phyloP scores from a whole-genome alignment of 306 rosid species.

The Ammopiptanthus mongolicus region DNA sequence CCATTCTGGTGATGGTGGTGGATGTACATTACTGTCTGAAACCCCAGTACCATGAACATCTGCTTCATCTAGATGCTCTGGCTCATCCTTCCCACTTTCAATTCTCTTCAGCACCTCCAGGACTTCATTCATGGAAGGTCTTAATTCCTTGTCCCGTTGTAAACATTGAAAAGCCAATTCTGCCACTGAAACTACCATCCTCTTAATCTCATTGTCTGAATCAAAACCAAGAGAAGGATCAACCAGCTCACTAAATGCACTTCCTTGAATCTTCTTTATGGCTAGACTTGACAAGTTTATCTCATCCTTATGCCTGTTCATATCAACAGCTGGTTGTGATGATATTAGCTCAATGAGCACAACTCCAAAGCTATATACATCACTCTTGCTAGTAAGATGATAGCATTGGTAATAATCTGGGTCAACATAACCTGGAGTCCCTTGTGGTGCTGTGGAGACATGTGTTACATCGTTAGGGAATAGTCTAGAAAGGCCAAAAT shows the following conservation, averaged over 20 bases:
- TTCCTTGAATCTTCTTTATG: conserved; percentile 39
- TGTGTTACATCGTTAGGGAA: neutral
- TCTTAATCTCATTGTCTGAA: conserved; percentile 33
- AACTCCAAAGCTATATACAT: neutral
- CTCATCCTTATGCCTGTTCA: conserved; percentile 48
- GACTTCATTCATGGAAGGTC: conserved; percentile 69
- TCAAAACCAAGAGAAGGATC: conserved; percentile 51
- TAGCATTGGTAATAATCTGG: neutral
- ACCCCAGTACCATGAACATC: neutral
- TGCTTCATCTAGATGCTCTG: conserved; percentile 3
- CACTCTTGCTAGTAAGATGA: neutral
- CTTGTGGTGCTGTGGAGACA: neutral
- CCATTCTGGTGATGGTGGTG: conserved; percentile 26
- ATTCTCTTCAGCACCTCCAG: conserved; percentile 36
- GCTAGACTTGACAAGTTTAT: conserved; percentile 64
- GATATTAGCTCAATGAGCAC: neutral
- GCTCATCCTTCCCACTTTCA: conserved; percentile 22
- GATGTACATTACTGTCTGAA: neutral
- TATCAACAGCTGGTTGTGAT: neutral
- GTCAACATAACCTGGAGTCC: neutral
- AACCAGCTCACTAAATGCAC: conserved; percentile 38
- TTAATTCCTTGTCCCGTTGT: conserved; percentile 51
- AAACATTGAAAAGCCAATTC: conserved; percentile 64
- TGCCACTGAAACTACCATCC: conserved; percentile 42
- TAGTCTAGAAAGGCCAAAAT: neutral